Evolutionary conservation across 441 rosid genomes (phyloP), one percentile per base, ranked within the genome.

Genomic region (Biscutella laevigata): DNA sequence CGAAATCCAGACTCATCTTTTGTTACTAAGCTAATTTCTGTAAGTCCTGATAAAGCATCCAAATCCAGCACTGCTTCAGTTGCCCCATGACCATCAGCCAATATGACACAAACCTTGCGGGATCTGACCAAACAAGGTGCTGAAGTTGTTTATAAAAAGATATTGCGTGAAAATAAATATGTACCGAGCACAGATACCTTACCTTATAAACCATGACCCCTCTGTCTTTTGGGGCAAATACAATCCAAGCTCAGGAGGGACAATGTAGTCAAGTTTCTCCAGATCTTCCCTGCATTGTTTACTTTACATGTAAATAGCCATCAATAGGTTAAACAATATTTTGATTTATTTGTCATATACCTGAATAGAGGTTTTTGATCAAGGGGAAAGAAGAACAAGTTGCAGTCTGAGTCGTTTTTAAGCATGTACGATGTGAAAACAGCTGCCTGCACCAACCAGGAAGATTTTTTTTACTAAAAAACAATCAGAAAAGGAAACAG

Each of bases 41-140:
- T 73, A 51, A 76, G 81, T 66, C 95, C 99, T 60, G 99, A 92
- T 62, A 92, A 69, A 64, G 86, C 76, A 77, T 84, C 91, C 66
- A 88, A 72, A 76, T 92, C 87, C 59, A 92, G 54, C 62, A 69
- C 25, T 53, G 87, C 76, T 71, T 84, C 83, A 27, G 79, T 78
- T 55, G 80, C 72, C 62, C 32, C 57, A 45, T 22, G 61, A 51
- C 71, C 67, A 62, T 82, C 82, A 36, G 75, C 73, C 73, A 82
- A 38, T 59, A 64, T 84, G 66, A 92, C 68, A 39, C 35, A 68
- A 41, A 79, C 46, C 76, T 81, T 84, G 67, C 71, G 78, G 35
- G 92, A 88, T 80, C 99, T 92, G 74, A 34, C 60, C 53, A 34
- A 61, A 51, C 40, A 59, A 19, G 56, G 62, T 35, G 49, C 29